Conservation (phyloP, 176 grass and related monocot species). For the Tillandsia leiboldiana region DNA sequence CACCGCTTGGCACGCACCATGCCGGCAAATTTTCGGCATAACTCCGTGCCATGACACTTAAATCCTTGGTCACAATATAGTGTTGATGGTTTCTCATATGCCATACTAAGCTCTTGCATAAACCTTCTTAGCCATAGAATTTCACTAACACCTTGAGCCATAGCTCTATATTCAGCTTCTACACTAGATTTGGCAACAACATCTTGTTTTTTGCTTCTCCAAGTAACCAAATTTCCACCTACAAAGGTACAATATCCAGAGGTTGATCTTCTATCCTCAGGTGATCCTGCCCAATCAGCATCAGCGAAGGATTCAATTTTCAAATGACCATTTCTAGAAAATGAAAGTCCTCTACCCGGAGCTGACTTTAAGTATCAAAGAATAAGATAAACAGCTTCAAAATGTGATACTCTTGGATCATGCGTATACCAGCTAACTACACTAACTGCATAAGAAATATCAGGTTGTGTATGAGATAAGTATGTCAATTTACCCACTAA, state of each 20-base stretch:
- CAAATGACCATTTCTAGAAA: not conserved
- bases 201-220: not conserved
- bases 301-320: not conserved
- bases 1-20: no score
- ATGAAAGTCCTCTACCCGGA: not conserved
- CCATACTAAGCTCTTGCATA: no score
- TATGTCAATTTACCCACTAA: not conserved
- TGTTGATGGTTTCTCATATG: no score
- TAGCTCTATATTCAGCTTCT: not conserved
- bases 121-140: not conserved
- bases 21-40: no score
- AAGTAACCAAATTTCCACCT: not conserved
- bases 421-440: not conserved
- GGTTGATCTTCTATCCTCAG: not conserved
- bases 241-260: not conserved
- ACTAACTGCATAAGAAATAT: not conserved
- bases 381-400: not conserved
- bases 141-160: not conserved
- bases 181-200: not conserved
- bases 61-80: no score
- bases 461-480: not conserved
- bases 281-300: not conserved
- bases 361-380: not conserved
- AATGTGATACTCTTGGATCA: not conserved
- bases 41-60: no score